Evolutionary conservation across 768 basidiomycete species (phyloP).

Genomic region (Aureoboletus auriporus): DNA sequence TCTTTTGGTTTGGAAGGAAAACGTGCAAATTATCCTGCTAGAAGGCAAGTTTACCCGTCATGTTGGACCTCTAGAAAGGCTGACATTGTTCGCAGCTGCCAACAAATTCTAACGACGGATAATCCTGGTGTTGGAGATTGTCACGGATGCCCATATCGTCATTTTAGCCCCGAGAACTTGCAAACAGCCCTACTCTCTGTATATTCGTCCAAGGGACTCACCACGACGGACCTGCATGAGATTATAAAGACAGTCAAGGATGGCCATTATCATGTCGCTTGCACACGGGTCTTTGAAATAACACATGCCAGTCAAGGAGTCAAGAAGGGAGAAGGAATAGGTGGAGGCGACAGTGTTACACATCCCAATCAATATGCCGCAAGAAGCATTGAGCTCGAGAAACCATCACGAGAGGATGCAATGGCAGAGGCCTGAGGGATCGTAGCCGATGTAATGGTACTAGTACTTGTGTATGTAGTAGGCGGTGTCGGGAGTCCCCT

Average conservation of each 20-base stretch:
- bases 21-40: slow-evolving; percentile 90
- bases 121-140: slow-evolving; percentile 65
- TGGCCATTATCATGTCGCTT: slow-evolving; percentile 90
- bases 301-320: slow-evolving; percentile 73
- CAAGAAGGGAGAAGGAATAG: slow-evolving; percentile 86
- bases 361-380: slow-evolving; percentile 92
- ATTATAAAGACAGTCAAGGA: slow-evolving; percentile 75
- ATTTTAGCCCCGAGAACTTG: slow-evolving; percentile 82
- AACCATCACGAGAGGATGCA: slow-evolving; percentile 37
- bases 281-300: slow-evolving; percentile 94
- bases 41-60: slow-evolving; percentile 50
- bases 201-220: slow-evolving; percentile 63
- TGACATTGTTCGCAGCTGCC: slow-evolving; percentile 57
- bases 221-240: slow-evolving; percentile 71
- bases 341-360: slow-evolving; percentile 79
- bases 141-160: slow-evolving; percentile 92
- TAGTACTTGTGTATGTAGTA: background rate
- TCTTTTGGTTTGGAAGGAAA: slow-evolving; percentile 92
- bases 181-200: slow-evolving; percentile 67
- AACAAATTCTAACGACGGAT: slow-evolving; percentile 72
- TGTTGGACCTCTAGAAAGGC: background rate
- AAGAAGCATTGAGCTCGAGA: slow-evolving; percentile 65
- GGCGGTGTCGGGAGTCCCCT: slow-evolving; percentile 20
- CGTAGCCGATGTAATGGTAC: background rate
- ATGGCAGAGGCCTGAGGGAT: slow-evolving; percentile 45